These are phyloP conservation scores for Aspergillus jensenii DNA, from an alignment of 2,329 filamentous ascomycete genomes.

Conservation along the genomic window DNA sequence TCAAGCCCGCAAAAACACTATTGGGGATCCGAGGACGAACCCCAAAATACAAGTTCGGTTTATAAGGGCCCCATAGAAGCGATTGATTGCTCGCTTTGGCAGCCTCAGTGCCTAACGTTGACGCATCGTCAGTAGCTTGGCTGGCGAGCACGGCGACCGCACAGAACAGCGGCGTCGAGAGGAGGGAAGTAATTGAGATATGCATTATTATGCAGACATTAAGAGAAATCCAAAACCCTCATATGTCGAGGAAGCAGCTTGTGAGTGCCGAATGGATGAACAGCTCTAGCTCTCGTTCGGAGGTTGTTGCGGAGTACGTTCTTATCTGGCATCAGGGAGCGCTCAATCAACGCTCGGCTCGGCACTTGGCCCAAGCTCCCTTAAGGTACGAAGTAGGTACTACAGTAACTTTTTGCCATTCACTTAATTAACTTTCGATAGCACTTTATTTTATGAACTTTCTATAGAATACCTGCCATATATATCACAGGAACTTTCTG, in stretches of 20 bases:
- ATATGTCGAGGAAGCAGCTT: conserved; percentile 16
- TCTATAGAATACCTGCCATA: not conserved
- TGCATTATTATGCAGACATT: conserved; percentile 33
- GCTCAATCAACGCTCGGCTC: conserved; percentile 26
- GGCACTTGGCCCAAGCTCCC: conserved; percentile 36
- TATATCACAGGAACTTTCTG: conserved; percentile 48
- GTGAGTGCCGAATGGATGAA: conserved; percentile 1
- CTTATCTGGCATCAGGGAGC: conserved; percentile 23
- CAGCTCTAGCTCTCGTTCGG: conserved; percentile 7
- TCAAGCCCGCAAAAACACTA: conserved; percentile 75
- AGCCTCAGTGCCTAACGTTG: conserved; percentile 40
- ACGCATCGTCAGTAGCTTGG: conserved; percentile 32
- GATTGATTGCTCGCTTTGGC: conserved; percentile 68
- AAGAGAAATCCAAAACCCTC: conserved; percentile 14
- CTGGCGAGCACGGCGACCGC: conserved; percentile 29
- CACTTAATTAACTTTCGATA: no score
- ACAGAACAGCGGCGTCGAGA: conserved; percentile 29
- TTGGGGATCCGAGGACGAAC: conserved; percentile 78
- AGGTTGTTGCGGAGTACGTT: conserved; percentile 15
- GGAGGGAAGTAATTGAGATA: conserved; percentile 25
- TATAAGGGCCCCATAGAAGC: conserved; percentile 93
- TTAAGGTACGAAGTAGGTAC: not conserved
- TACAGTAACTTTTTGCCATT: no score
- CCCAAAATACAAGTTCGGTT: conserved; percentile 92
- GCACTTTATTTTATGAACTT: not conserved